Conservation (phyloP, 2,329 filamentous ascomycete genomes). For the Colletotrichum sojae region DNA sequence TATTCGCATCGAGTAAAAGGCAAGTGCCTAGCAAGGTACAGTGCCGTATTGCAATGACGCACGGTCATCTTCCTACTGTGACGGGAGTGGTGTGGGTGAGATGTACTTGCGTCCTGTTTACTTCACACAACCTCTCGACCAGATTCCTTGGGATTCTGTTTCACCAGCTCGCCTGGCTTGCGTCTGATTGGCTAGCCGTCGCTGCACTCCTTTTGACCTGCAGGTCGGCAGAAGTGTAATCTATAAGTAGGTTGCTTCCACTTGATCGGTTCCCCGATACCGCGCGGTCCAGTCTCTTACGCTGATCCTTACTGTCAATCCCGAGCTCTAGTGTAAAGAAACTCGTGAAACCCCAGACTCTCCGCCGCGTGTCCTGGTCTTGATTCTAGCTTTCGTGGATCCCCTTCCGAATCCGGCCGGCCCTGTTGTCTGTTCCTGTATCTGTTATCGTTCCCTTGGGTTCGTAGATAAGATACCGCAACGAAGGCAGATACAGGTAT, state of each 20-base stretch:
- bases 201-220: constrained; percentile 42
- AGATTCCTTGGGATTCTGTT: constrained; percentile 42
- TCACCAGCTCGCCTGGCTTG: constrained; percentile 34
- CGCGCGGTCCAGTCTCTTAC: constrained; percentile 20
- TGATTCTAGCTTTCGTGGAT: constrained; percentile 5
- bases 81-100: no score
- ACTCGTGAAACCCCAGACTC: constrained; percentile 6
- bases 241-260: neutral
- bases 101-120: constrained; percentile 10
- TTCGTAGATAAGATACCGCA: constrained; percentile 21
- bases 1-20: no score
- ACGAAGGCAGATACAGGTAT: no score
- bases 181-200: constrained; percentile 33
- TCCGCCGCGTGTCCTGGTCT: constrained; percentile 13
- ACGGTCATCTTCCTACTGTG: no score
- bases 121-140: constrained; percentile 25
- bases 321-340: neutral
- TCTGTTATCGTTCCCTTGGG: neutral
- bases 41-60: no score
- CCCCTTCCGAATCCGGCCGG: constrained; percentile 5
- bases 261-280: neutral
- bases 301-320: constrained; percentile 34
- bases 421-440: neutral
- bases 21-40: no score
- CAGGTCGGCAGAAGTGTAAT: constrained; percentile 34